Conservation (phyloP, 2,329 filamentous ascomycete species). For the Apiospora pterosperma region DNA sequence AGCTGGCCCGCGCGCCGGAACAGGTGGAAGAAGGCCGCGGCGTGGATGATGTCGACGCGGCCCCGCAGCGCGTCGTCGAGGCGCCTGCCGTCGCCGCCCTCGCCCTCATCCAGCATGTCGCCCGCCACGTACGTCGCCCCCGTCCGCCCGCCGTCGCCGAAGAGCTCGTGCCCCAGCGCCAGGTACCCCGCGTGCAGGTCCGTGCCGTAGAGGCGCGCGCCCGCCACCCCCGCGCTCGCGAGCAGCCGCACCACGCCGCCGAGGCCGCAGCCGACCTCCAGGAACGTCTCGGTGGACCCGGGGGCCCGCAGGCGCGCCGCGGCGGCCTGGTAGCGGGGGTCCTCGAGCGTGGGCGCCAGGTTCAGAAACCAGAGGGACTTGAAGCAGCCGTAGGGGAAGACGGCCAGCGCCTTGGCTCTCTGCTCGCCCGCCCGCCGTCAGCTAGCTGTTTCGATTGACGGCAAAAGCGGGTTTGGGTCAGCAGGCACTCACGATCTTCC, state of each 20-base stretch:
- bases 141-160: background rate
- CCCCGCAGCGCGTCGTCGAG: constrained; percentile 21
- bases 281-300: background rate
- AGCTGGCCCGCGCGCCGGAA: constrained; percentile 42
- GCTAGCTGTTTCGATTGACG: background rate
- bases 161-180: background rate
- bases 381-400: background rate
- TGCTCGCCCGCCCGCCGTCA: background rate
- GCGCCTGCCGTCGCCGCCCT: constrained; percentile 27
- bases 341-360: background rate
- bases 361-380: constrained; percentile 23
- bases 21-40: constrained; percentile 34
- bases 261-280: background rate
- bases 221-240: background rate
- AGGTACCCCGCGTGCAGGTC: background rate
- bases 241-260: background rate
- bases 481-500: constrained; percentile 20
- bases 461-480: too few relatives aligned
- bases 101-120: constrained; percentile 26
- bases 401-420: background rate
- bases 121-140: background rate
- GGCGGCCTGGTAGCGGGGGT: background rate
- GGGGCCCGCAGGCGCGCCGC: background rate
- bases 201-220: background rate
- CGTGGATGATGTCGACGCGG: constrained; percentile 21